Conservation (phyloP, 2,329 filamentous ascomycete species). For the Microdochium nivale region DNA sequence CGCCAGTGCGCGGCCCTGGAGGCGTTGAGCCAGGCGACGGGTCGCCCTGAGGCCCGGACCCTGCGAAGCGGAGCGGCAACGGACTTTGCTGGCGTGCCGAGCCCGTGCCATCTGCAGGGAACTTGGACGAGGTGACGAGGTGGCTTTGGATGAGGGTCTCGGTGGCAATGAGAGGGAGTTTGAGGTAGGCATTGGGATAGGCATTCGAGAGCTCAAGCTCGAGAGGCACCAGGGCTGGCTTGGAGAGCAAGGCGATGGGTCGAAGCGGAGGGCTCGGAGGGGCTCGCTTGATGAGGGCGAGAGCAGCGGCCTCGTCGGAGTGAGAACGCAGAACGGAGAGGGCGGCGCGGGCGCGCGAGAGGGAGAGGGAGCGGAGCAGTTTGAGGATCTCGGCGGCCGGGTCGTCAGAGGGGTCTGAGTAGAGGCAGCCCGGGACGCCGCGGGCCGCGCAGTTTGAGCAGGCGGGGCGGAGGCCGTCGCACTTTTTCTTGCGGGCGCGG, state of each 20-base stretch:
- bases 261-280: background rate
- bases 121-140: background rate
- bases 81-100: background rate
- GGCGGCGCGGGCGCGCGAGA: conserved; percentile 8
- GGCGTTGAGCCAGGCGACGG: background rate
- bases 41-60: background rate
- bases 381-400: conserved; percentile 14
- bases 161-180: background rate
- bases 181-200: background rate
- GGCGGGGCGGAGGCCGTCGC: conserved; percentile 10
- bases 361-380: conserved; percentile 12
- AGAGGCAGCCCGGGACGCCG: conserved; percentile 5
- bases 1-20: background rate
- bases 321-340: conserved; percentile 12
- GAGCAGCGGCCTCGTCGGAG: conserved; percentile 9
- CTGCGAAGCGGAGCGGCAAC: background rate
- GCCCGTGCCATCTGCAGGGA: too few relatives aligned
- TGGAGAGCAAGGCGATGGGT: background rate
- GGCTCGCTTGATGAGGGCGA: conserved; percentile 10
- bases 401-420: conserved; percentile 7
- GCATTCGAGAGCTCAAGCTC: background rate
- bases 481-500: conserved; percentile 13
- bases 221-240: background rate
- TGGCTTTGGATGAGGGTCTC: background rate
- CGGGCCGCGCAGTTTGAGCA: conserved; percentile 11